Conservation (phyloP, 306 rosid genomes). For the Corylus heterophylla region DNA sequence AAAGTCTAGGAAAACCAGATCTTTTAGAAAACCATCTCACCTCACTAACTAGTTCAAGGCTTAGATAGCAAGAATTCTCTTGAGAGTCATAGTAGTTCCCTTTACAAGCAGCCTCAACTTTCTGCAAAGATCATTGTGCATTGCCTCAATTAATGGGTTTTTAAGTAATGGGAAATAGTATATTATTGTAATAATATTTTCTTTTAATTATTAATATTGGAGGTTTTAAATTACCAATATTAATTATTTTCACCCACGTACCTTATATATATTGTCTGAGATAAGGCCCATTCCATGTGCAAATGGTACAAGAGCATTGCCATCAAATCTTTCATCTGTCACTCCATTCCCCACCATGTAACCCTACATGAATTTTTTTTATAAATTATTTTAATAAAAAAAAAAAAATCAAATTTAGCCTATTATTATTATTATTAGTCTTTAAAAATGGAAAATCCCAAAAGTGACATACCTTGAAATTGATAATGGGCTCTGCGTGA, state of each 20-base stretch:
- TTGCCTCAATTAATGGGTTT: not conserved
- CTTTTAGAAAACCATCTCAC: slow-evolving; percentile 27
- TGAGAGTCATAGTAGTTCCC: slow-evolving; percentile 36
- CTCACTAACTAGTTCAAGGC: slow-evolving; percentile 21
- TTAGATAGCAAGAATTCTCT: slow-evolving; percentile 23
- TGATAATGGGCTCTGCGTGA: slow-evolving; percentile 51
- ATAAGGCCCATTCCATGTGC: slow-evolving; percentile 87
- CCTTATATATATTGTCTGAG: slow-evolving; percentile 59
- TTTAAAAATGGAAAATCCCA: not conserved
- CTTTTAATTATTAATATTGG: too few species aligned
- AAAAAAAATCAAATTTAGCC: not conserved
- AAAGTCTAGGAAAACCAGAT: too few species aligned
- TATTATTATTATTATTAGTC: too few species aligned
- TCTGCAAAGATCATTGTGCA: slow-evolving; percentile 26
- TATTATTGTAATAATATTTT: too few species aligned
- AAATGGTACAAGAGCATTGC: slow-evolving; percentile 73
- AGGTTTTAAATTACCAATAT: not conserved
- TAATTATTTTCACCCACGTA: not conserved
- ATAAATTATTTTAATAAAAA: not conserved
- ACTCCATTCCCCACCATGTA: slow-evolving; percentile 85
- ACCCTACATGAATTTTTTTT: slow-evolving; percentile 40
- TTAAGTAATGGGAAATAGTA: too few species aligned
- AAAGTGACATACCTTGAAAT: slow-evolving; percentile 54
- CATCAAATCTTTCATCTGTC: slow-evolving; percentile 57
- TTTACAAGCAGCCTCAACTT: slow-evolving; percentile 42